These are phyloP conservation scores for Pichiaceae sp. DNA, from an alignment of 1,139 yeast genomes.

Conservation along the genomic window DNA sequence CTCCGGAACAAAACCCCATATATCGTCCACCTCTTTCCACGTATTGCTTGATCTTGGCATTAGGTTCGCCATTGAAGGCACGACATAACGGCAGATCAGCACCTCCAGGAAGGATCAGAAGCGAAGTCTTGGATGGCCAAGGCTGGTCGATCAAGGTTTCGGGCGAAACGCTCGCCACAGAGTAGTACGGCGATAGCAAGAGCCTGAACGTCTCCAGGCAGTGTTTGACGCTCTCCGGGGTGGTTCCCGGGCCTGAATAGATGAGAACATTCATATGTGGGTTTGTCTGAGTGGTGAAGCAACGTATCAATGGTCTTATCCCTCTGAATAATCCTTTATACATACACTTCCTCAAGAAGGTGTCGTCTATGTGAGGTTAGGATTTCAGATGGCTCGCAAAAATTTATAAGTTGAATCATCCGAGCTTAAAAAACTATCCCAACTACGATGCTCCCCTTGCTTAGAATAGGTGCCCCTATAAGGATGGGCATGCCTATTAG, in stretches of 20 bases:
- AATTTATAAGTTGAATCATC: no score
- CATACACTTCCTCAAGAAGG: no score
- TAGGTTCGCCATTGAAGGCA: slow-evolving; percentile 63
- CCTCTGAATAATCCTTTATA: no score
- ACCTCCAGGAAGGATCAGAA: slow-evolving; percentile 90
- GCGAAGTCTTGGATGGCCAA: slow-evolving; percentile 74
- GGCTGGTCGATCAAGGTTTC: slow-evolving; percentile 67
- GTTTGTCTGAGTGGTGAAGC: background rate
- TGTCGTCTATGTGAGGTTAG: no score
- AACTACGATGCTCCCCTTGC: no score
- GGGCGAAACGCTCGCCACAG: slow-evolving; percentile 67
- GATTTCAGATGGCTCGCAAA: no score
- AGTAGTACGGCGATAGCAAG: slow-evolving; percentile 81
- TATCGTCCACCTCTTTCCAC: slow-evolving; percentile 74
- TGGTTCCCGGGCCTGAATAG: slow-evolving; percentile 76
- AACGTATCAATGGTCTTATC: background rate
- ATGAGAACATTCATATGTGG: slow-evolving; percentile 68
- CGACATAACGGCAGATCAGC: slow-evolving; percentile 81
- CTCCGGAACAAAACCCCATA: slow-evolving; percentile 96
- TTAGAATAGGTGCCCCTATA: no score
- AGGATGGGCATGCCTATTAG: no score
- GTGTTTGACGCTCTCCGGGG: slow-evolving; percentile 79
- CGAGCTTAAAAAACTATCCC: no score
- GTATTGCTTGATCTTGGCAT: slow-evolving; percentile 47
- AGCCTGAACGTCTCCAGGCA: slow-evolving; percentile 67